These are phyloP conservation scores for Crinitomyces ghanaensis DNA, from an alignment of 805 yeast species.

Conservation along the genomic window DNA sequence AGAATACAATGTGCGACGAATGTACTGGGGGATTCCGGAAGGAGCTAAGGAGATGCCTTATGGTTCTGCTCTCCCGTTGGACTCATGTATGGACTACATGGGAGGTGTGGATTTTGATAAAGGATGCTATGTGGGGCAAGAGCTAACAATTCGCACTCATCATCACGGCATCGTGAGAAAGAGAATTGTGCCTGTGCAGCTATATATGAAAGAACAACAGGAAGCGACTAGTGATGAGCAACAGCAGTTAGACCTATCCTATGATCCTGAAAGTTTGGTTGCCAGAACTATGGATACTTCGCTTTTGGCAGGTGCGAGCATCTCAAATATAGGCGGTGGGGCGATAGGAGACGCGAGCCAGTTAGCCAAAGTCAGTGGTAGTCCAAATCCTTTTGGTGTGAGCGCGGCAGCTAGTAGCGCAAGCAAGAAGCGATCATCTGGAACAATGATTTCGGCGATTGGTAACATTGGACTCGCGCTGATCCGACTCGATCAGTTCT, in stretches of 20 bases:
- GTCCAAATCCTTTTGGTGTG: slow-evolving; percentile 14
- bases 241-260: slow-evolving; percentile 7
- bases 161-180: slow-evolving; percentile 78
- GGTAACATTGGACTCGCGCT: slow-evolving; percentile 59
- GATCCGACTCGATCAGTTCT: slow-evolving; percentile 38
- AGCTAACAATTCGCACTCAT: slow-evolving; percentile 77
- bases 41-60: slow-evolving; percentile 36
- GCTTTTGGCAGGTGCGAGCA: slow-evolving; percentile 11
- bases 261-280: slow-evolving; percentile 10
- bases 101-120: slow-evolving; percentile 77
- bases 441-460: slow-evolving; percentile 44
- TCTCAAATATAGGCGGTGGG: slow-evolving; percentile 8
- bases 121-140: slow-evolving; percentile 97
- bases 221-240: not conserved
- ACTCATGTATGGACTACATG: slow-evolving; percentile 66
- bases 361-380: slow-evolving; percentile 4
- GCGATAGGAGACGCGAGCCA: slow-evolving; percentile 4
- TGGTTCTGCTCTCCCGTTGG: slow-evolving; percentile 62
- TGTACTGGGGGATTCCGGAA: slow-evolving; percentile 43
- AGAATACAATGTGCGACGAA: slow-evolving; percentile 34
- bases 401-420: slow-evolving; percentile 2
- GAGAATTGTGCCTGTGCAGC: slow-evolving; percentile 60
- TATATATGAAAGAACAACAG: slow-evolving; percentile 15
- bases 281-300: slow-evolving; percentile 4
- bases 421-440: slow-evolving; percentile 37